A percentile compares a stretch with the other conserved stretches of the same genome.
These are phyloP conservation scores for Stromatinia cepivora DNA, from an alignment of 2,329 filamentous ascomycete genomes.

Conservation along the genomic window DNA sequence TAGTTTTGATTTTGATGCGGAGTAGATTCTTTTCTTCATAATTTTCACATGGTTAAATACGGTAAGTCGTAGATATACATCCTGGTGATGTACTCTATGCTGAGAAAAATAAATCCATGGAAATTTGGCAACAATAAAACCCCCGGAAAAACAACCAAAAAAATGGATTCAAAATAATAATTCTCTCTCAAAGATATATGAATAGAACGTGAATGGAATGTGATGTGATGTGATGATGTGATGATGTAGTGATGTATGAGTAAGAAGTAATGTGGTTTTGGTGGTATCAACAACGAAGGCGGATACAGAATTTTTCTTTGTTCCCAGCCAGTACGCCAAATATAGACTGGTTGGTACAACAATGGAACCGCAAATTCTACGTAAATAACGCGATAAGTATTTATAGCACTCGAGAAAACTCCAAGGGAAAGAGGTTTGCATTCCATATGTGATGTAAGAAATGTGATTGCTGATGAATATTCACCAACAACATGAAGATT, in stretches of 20 bases:
- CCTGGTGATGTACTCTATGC: not conserved
- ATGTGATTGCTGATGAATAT: too few relatives aligned
- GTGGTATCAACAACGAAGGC: too few relatives aligned
- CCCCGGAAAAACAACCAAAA: not conserved
- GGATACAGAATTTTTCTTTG: too few relatives aligned
- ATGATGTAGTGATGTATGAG: not conserved
- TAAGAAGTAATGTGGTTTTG: too few relatives aligned
- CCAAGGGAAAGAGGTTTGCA: too few relatives aligned
- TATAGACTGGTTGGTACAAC: too few relatives aligned
- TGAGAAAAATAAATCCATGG: constrained; percentile 3
- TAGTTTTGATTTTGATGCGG: not conserved
- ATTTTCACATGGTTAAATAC: constrained; percentile 3
- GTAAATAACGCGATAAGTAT: too few relatives aligned
- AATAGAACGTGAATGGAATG: not conserved
- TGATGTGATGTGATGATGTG: too few relatives aligned
- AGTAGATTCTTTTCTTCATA: not conserved
- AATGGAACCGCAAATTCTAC: too few relatives aligned
- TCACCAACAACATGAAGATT: not conserved
- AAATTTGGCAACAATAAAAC: not conserved
- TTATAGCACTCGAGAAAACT: too few relatives aligned
- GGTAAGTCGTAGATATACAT: not conserved
- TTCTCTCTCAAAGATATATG: not conserved
- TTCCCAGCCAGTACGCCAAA: too few relatives aligned
- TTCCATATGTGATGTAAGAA: too few relatives aligned
- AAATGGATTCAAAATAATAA: not conserved